Evolutionary conservation across 345 rosid species (phyloP).

Genomic region (Cardamine occulta): DNA sequence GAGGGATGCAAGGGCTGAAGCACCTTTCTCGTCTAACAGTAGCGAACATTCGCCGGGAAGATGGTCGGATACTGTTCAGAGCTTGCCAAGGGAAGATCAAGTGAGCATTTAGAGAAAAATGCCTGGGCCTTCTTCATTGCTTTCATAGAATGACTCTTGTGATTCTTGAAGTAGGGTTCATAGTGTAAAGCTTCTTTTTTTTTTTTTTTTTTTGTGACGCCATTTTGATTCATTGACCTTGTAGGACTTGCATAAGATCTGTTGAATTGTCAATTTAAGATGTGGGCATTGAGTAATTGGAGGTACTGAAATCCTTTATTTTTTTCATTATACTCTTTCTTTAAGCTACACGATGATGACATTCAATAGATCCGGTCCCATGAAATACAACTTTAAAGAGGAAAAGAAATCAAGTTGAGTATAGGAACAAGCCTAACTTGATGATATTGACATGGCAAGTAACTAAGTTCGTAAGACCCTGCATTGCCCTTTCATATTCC

Average conservation of each 20-base stretch:
- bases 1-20: conserved; percentile 85
- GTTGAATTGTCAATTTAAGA: conserved; percentile 25
- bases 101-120: conserved; percentile 51
- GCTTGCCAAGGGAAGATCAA: conserved; percentile 94
- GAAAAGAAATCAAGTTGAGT: conserved; percentile 27
- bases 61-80: conserved; percentile 96
- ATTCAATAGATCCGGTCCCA: conserved; percentile 1
- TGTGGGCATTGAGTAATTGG: conserved; percentile 8
- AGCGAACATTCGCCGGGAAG: conserved; percentile 96
- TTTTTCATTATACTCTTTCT: conserved; percentile 8
- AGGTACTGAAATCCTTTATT: conserved; percentile 5
- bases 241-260: conserved; percentile 35
- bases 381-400: conserved; percentile 13
- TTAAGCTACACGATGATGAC: not conserved
- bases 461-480: conserved; percentile 6
- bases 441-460: conserved; percentile 36
- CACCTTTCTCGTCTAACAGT: conserved; percentile 76
- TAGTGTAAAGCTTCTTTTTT: conserved; percentile 44
- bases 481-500: not conserved
- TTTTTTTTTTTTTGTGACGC: conserved; percentile 7
- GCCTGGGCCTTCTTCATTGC: conserved; percentile 28
- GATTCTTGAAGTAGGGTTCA: conserved; percentile 42
- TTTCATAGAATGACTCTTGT: conserved; percentile 32
- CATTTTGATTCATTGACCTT: conserved; percentile 36
- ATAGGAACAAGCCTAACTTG: conserved; percentile 42